Evolutionary conservation across 495 filamentous ascomycete species (phyloP), one percentile per base, ranked within the genome.

Genomic region (Neurospora sp.): DNA sequence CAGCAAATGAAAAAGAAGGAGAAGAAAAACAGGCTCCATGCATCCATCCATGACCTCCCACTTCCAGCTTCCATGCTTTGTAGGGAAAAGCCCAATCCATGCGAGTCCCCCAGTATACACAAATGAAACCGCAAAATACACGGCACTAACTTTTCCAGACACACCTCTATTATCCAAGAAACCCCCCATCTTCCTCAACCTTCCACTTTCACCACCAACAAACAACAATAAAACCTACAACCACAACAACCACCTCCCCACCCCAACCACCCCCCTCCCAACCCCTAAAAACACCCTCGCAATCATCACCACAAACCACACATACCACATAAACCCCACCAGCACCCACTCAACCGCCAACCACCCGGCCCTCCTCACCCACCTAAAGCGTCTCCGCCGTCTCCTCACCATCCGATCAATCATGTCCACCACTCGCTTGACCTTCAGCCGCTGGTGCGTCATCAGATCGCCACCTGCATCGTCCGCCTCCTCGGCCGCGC

Each of bases 291-390:
- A 75, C 27, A 93, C 73, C 72, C 91, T 85, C 70, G 90, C 84
- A 14, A 90, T 85, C 85, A 93, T 90, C 20, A 94, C 92, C 66
- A 93, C 83, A 70, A 93, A 84, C 92, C 92, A 95, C 11, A 93
- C 90, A 80, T 90, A 92, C 92, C 92, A 95, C 86, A 95, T 89
- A 71, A 92, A 86, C 18, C 89, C 91, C 40, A 95, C 89, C 31
- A 95, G 84, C 39, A 87, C 86, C 92, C 92, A 95, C 84, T 95
- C 92, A 27, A 95, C 85, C 37, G 90, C 82, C 11, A 92, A 82
- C 84, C 91, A 95, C 5, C 90, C 90, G 0, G 87, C 86, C 27
- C 90, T 80, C 39, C 93, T 82, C 3, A 93, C 81, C 90, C 91
- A 94, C 31, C 92, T 83, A 61, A 94, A 88, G 71, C 92, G 86